These are phyloP conservation scores for Chaetomium cochliodes DNA, from an alignment of 495 filamentous ascomycete genomes.

Conservation along the genomic window DNA sequence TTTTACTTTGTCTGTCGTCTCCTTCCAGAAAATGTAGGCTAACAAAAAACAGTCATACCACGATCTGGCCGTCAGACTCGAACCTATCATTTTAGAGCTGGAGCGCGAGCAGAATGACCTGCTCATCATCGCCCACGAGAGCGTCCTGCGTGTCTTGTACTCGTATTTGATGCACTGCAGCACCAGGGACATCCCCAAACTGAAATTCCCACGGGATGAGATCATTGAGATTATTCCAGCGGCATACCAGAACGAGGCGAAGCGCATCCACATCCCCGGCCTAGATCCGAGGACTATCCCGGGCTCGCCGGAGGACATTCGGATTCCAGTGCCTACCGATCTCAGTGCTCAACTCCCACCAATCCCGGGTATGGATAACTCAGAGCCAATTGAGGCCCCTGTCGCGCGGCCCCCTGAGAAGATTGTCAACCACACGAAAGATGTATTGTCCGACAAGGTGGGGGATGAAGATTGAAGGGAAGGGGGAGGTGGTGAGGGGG, in stretches of 20 bases:
- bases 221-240: conserved; percentile 99
- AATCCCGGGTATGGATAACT: conserved; percentile 37
- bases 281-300: conserved; percentile 53
- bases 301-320: conserved; percentile 77
- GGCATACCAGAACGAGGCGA: conserved; percentile 93
- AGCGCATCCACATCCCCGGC: conserved; percentile 66
- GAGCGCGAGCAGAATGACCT: conserved; percentile 97
- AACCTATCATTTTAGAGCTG: conserved; percentile 96
- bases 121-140: conserved; percentile 96
- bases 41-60: conserved; percentile 77
- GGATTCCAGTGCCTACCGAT: conserved; percentile 67
- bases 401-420: conserved; percentile 43
- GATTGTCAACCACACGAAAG: conserved; percentile 47
- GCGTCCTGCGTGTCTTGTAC: conserved; percentile 91
- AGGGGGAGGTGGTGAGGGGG: too few relatives aligned
- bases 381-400: conserved; percentile 31
- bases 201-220: conserved; percentile 93
- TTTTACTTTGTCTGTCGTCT: neutral
- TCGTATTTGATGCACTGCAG: conserved; percentile 98
- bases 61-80: conserved; percentile 94
- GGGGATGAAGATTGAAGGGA: conserved; percentile 44
- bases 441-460: conserved; percentile 48
- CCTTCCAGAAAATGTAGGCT: conserved; percentile 11
- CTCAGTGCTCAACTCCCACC: conserved; percentile 31
- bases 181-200: conserved; percentile 88